Evolutionary conservation across 2,329 filamentous ascomycete genomes (phyloP), one percentile per base, ranked within the genome.

Genomic region (Byssochlamys sp.): DNA sequence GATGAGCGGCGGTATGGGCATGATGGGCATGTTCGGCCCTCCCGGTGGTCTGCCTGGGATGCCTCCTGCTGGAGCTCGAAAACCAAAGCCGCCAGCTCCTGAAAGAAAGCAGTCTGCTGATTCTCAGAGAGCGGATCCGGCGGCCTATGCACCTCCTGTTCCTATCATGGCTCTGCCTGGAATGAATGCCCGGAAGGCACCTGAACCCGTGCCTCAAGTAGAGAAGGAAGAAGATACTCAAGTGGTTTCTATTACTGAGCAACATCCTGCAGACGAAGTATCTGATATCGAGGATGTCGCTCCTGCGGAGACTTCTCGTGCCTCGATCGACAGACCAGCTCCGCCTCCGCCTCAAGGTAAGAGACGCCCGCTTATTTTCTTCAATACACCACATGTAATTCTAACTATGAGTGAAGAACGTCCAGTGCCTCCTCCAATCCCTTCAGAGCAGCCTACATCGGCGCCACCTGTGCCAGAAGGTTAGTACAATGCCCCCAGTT

Each of bases 1-100:
- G 76, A 94, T 99, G 88, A 95, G 92, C 64, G 92, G 92, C 57
- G 92, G 92, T 25, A 96, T 96, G 90, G 90, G 90, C 52, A 95
- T 97, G 87, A 85, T 90, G 70, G 90, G 90, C 66, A 94, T 97
- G 85, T 95, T 95, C 71, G 90, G 89, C 19, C 82, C 83, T 24
- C 84, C 86, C 35, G 83, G 81, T 39, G 84, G 84, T 59, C 83
- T 90, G 70, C 82, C 85, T 14, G 68, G 72, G 29, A 81, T 87
- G 75, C 77, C 81, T 59, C 75, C 74, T 70, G 60, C 67, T 63
- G 62, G 68, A 55, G 56, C 76, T 54, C 78, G 78, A 62, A 84
- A 82, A 66, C 77, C 79, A 39, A 80, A 78, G 65, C 63, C 78
- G 29, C 63, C 73, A 39, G 63, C 60, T 25, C 33, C 29, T 14